A percentile compares a stretch with the other conserved stretches of the same genome.
These are phyloP conservation scores for Detonula confervacea DNA, from an alignment of 352 stramenopile genomes.

Conservation along the genomic window DNA sequence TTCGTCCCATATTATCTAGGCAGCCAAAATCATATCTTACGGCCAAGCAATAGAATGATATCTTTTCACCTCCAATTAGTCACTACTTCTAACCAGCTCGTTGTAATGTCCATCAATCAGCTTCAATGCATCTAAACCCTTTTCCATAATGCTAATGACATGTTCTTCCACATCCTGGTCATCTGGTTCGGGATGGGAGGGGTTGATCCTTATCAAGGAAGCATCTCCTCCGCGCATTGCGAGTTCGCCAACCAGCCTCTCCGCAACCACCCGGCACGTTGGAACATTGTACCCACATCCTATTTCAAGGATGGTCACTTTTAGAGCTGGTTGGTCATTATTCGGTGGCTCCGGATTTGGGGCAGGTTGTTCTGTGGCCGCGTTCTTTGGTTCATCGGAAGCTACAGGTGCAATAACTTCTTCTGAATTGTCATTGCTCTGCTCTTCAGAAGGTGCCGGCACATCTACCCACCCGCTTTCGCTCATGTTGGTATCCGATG, in stretches of 20 bases:
- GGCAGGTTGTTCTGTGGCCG: too few species aligned
- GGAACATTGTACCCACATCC: constrained; percentile 66
- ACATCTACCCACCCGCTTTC: constrained; percentile 32
- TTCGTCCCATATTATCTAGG: too few species aligned
- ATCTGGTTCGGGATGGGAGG: constrained; percentile 48
- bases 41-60: too few species aligned
- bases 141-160: constrained; percentile 51
- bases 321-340: constrained; percentile 16
- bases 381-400: background rate
- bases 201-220: constrained; percentile 50
- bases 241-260: constrained; percentile 30
- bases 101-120: too few species aligned
- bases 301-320: constrained; percentile 61
- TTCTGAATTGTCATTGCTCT: background rate
- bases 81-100: too few species aligned
- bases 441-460: background rate
- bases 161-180: constrained; percentile 33
- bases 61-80: too few species aligned
- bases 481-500: constrained; percentile 16
- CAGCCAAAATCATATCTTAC: too few species aligned
- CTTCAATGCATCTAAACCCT: constrained; percentile 47
- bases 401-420: background rate
- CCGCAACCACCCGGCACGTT: constrained; percentile 43
- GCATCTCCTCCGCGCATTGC: constrained; percentile 26
- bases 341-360: background rate